phyloP scores from a whole-genome alignment of 1,284 basidiomycete species.

The Malassezia psittaci region DNA sequence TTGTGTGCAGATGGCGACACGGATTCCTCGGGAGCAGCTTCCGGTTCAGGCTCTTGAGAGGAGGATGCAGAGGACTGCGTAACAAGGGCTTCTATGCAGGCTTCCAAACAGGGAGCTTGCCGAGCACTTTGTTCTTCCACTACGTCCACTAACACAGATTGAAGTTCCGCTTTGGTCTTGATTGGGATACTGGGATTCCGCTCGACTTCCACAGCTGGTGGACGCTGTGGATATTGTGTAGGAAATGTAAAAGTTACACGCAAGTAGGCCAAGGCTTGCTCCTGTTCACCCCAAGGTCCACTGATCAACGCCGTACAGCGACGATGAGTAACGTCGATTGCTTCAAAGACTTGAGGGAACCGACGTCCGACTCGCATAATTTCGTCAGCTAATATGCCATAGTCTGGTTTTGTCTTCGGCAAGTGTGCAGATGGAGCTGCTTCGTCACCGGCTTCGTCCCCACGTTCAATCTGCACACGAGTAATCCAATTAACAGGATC shows the following conservation, averaged over 20 bases:
- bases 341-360: conserved; percentile 30
- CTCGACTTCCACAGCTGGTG: conserved; percentile 39
- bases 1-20: conserved; percentile 4
- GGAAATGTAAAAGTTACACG: conserved; percentile 38
- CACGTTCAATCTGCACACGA: background rate
- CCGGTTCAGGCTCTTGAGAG: background rate
- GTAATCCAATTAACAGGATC: background rate
- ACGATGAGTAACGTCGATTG: conserved; percentile 33
- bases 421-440: background rate
- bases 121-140: conserved; percentile 18
- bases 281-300: conserved; percentile 37
- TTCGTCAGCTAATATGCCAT: conserved; percentile 25
- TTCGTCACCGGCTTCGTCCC: conserved; percentile 3
- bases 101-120: conserved; percentile 24
- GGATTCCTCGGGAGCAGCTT: background rate
- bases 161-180: conserved; percentile 35
- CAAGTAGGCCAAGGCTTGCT: conserved; percentile 33
- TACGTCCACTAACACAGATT: conserved; percentile 22
- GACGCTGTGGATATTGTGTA: conserved; percentile 24
- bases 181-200: conserved; percentile 33
- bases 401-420: conserved; percentile 17
- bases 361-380: conserved; percentile 31
- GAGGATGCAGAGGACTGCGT: background rate
- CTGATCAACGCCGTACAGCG: conserved; percentile 34
- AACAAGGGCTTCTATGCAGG: conserved; percentile 26